Percentiles rank a stretch among this genome's conserved stretches.
phyloP scores from a whole-genome alignment of 2,329 filamentous ascomycete species.

The Onygenales sp. region DNA sequence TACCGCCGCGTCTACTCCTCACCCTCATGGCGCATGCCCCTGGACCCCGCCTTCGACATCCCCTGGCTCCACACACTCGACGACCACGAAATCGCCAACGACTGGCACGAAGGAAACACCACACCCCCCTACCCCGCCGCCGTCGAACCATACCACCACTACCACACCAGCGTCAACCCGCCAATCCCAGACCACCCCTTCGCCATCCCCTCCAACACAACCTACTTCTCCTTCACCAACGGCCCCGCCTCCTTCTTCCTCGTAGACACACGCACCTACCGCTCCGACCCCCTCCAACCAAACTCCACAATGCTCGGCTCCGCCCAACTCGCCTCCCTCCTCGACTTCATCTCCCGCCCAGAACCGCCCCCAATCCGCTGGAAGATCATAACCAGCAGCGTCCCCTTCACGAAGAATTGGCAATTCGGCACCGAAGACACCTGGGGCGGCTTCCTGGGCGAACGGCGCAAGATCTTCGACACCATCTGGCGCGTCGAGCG shows the following conservation, averaged over 20 bases:
- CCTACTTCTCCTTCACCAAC: slow-evolving; percentile 82
- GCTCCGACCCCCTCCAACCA: slow-evolving; percentile 42
- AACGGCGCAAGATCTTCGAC: slow-evolving; percentile 70
- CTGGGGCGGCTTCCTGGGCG: slow-evolving; percentile 82
- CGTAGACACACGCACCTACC: slow-evolving; percentile 81
- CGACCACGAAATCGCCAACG: slow-evolving; percentile 92
- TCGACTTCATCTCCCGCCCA: slow-evolving; percentile 63
- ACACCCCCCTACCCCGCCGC: slow-evolving; percentile 72
- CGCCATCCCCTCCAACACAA: slow-evolving; percentile 51
- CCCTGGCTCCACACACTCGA: slow-evolving; percentile 97
- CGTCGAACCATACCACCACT: slow-evolving; percentile 75
- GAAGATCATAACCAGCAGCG: slow-evolving; percentile 85
- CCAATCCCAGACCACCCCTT: slow-evolving; percentile 45
- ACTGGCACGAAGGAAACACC: slow-evolving; percentile 70
- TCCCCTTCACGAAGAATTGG: slow-evolving; percentile 98
- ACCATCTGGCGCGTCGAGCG: slow-evolving; percentile 85
- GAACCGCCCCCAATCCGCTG: slow-evolving; percentile 73
- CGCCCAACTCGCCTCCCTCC: slow-evolving; percentile 67
- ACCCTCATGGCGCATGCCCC: slow-evolving; percentile 64
- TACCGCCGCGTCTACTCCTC: slow-evolving; percentile 95
- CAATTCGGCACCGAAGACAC: slow-evolving; percentile 78
- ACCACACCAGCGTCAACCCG: slow-evolving; percentile 78
- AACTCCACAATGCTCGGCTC: slow-evolving; percentile 81
- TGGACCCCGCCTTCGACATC: slow-evolving; percentile 53
- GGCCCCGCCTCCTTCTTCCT: slow-evolving; percentile 93